Conservation (phyloP, 495 filamentous ascomycete species). For the Talaromyces proteolyticus region DNA sequence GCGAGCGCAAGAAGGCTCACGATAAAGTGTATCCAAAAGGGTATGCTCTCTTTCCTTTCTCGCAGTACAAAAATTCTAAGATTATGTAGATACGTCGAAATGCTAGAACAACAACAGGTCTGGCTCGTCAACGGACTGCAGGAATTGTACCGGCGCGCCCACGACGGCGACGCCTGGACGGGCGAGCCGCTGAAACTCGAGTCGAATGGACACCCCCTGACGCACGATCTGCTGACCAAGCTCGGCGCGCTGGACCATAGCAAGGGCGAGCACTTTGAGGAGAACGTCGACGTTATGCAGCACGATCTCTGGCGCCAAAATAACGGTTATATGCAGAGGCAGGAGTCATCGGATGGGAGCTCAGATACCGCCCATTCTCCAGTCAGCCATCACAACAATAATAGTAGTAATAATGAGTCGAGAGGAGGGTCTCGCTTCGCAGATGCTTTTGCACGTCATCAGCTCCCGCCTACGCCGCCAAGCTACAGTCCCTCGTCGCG, state of each 20-base stretch:
- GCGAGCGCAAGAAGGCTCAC: conserved; percentile 55
- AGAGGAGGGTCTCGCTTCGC: conserved; percentile 20
- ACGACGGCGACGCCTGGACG: conserved; percentile 46
- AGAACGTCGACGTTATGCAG: conserved; percentile 49
- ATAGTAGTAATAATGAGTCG: neutral
- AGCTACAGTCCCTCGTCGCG: conserved; percentile 27
- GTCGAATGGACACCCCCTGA: conserved; percentile 54
- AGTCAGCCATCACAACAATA: neutral
- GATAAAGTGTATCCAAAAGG: conserved; percentile 61
- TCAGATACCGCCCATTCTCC: conserved; percentile 45
- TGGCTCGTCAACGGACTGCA: conserved; percentile 58
- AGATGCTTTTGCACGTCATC: conserved; percentile 25
- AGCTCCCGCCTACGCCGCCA: conserved; percentile 17
- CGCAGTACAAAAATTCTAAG: neutral
- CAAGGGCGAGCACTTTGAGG: conserved; percentile 54
- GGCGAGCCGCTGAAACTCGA: conserved; percentile 47
- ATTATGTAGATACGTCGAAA: conserved; percentile 55
- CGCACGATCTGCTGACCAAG: conserved; percentile 57
- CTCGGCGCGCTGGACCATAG: conserved; percentile 47
- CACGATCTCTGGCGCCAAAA: conserved; percentile 45
- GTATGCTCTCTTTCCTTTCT: conserved; percentile 21
- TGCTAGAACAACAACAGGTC: conserved; percentile 64
- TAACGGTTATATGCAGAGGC: conserved; percentile 40
- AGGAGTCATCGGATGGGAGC: conserved; percentile 46
- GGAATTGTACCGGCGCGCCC: conserved; percentile 50